A percentile compares a stretch with the other conserved stretches of the same genome.
Conservation (phyloP, 352 stramenopile genomes). For the Phytophthora sp. region DNA sequence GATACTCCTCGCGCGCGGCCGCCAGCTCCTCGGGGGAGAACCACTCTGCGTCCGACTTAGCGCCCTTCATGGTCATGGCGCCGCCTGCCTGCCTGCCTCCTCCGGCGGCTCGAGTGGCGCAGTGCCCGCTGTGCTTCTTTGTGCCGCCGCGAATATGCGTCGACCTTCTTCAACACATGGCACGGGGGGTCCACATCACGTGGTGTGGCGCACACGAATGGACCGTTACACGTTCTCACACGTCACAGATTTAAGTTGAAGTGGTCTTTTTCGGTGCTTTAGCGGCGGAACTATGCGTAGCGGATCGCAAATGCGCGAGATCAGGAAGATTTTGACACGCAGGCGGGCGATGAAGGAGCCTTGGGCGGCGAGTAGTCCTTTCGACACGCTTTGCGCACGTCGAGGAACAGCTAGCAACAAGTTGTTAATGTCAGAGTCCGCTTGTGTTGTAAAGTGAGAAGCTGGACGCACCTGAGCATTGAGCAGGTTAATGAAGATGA, state of each 20-base stretch:
- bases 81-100: conserved; percentile 12
- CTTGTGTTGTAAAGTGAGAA: too few species aligned
- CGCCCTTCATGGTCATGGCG: conserved; percentile 39
- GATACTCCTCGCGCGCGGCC: conserved; percentile 73
- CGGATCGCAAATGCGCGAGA: background rate
- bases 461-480: conserved; percentile 53
- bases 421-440: too few species aligned
- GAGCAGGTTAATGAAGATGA: conserved; percentile 76
- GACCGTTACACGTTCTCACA: background rate
- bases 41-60: conserved; percentile 53
- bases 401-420: conserved; percentile 47
- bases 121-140: background rate
- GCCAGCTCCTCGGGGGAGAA: conserved; percentile 81
- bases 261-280: background rate
- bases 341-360: background rate
- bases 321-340: conserved; percentile 4
- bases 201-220: conserved; percentile 1
- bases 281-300: background rate
- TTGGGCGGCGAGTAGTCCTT: conserved; percentile 43
- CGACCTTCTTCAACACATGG: too few species aligned
- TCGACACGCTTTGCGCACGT: conserved; percentile 56
- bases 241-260: conserved; percentile 1
- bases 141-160: conserved; percentile 6
- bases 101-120: conserved; percentile 6
- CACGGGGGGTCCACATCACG: background rate